Base-by-base conservation (phyloP, 257 asterid species). In the Nyctanthes arbortristis region DNA sequence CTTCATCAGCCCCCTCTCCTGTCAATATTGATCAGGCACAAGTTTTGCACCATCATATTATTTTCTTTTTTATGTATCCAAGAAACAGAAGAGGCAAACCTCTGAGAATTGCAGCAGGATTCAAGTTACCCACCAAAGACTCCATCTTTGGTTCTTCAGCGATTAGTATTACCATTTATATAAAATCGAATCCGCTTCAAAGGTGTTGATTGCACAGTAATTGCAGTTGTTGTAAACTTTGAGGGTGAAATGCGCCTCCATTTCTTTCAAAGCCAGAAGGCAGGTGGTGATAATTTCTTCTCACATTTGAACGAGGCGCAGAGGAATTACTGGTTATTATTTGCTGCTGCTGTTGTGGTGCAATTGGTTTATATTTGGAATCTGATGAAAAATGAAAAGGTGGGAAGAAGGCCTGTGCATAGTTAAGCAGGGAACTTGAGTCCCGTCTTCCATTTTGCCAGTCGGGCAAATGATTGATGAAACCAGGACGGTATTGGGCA, bases 221-320 rank as follows among this genome's bases (percentile, higher is more conserved):
- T 55, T 71, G 87, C 75, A 83, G 25, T 13, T 73, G 78, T 43
- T 47, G 83, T 37, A 72, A 67, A 69, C 36, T 80, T 56, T 73
- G 80, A 14, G 79, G 74, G 32, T 62, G 40, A n/a, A 70, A 72
- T 3, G 69, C 70, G 2, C 72, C 63, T 7, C 67, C 80, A 3
- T 72, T 83, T 63, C 87, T 81, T 55, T 79, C 87, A 1, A 77
- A 74, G 58, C 77, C 77, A 60, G 75, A 72, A 40, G 84, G 80
- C 58, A 84, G 68, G 47, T 55, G 81, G 66, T 65, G 81, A 39
- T 78, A 74, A 35, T 75, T 84, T 69, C 84, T 81, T 67, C 59
- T 81, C 32, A 47, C 63, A 31, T 63, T 75, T 31, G 84, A 31
- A 56, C 71, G 65, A 40, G 76, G 74, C 59, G 33, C 45, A 10